Conservation (phyloP, 2,329 filamentous ascomycete genomes). For the Colletotrichum echinochloae region DNA sequence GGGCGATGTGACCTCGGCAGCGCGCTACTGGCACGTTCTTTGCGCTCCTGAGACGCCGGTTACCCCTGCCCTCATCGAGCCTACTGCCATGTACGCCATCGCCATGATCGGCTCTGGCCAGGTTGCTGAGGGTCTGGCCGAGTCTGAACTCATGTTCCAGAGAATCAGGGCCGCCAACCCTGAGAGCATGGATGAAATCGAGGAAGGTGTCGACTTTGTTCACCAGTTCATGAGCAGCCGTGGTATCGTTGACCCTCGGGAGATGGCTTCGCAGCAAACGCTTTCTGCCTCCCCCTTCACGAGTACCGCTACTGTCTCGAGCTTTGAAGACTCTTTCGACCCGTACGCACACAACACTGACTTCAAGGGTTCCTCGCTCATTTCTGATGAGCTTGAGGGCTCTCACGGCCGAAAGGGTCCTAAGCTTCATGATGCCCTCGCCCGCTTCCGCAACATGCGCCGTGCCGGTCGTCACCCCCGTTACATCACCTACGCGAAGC, state of each 20-base stretch:
- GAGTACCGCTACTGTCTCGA: conserved; percentile 67
- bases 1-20: conserved; percentile 81
- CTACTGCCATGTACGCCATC: conserved; percentile 89
- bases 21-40: conserved; percentile 84
- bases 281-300: conserved; percentile 62
- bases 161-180: conserved; percentile 75
- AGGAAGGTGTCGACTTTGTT: conserved; percentile 83
- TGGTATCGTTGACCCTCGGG: conserved; percentile 67
- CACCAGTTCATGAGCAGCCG: conserved; percentile 68
- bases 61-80: conserved; percentile 80
- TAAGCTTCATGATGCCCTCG: conserved; percentile 82
- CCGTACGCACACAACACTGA: conserved; percentile 92
- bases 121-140: conserved; percentile 81
- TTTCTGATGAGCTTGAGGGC: conserved; percentile 90
- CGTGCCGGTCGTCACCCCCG: conserved; percentile 90
- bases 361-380: conserved; percentile 91
- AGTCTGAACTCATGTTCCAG: conserved; percentile 88
- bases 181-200: conserved; percentile 81
- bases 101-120: conserved; percentile 89
- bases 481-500: conserved; percentile 96
- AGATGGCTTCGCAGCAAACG: conserved; percentile 58
- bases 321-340: conserved; percentile 86
- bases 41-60: conserved; percentile 70
- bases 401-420: conserved; percentile 78
- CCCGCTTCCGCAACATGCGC: conserved; percentile 91